These are phyloP conservation scores for Chytriomyces sp. DNA, from an alignment of 192 early-diverging fungal genomes.

Conservation along the genomic window DNA sequence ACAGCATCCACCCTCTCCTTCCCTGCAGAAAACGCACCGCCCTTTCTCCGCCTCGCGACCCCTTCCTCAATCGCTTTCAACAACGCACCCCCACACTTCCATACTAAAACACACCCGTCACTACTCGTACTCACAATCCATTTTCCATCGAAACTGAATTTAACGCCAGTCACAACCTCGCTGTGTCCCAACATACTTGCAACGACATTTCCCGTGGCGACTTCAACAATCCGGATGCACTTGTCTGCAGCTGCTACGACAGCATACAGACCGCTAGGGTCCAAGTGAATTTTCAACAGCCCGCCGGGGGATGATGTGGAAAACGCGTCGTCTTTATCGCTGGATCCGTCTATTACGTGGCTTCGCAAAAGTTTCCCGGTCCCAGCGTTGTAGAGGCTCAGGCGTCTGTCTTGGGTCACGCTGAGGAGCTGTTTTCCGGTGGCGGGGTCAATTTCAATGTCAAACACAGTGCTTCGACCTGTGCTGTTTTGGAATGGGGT, in stretches of 20 bases:
- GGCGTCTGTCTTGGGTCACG: constrained; percentile 72
- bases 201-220: constrained; percentile 65
- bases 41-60: background rate
- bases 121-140: constrained; percentile 71
- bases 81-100: constrained; percentile 65
- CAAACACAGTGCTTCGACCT: constrained; percentile 69
- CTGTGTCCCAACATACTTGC: constrained; percentile 68
- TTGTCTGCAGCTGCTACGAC: constrained; percentile 73
- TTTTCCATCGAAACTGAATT: constrained; percentile 60
- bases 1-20: background rate
- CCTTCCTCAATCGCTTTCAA: constrained; percentile 28
- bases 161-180: constrained; percentile 73
- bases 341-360: constrained; percentile 47
- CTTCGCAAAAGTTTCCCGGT: constrained; percentile 67
- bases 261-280: constrained; percentile 71
- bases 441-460: constrained; percentile 66
- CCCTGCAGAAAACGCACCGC: background rate
- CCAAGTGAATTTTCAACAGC: constrained; percentile 67
- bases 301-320: constrained; percentile 57
- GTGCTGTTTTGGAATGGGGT: constrained; percentile 2
- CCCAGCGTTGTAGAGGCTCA: constrained; percentile 65
- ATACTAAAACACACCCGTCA: constrained; percentile 79
- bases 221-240: constrained; percentile 72
- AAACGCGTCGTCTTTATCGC: constrained; percentile 37
- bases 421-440: constrained; percentile 61